Evolutionary conservation across 202 grass and related monocot genomes (phyloP), one percentile per base, ranked within the genome.

Genomic region (Setaria italica): DNA sequence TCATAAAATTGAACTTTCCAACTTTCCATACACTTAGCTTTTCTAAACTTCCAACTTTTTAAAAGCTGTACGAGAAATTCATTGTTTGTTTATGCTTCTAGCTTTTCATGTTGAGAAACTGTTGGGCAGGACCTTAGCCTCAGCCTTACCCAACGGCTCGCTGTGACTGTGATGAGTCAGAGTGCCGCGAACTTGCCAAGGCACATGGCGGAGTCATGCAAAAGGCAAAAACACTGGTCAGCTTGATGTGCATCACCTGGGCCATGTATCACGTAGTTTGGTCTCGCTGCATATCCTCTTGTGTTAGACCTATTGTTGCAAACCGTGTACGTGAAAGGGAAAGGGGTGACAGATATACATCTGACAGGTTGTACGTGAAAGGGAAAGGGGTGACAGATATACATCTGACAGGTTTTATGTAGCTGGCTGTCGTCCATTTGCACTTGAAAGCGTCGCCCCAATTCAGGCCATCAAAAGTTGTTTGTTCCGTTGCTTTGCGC

Each of bases 251-350:
- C 29, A 29, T 57, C 43, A 48, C 33, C 10, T 50, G 8, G 7
- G n/a, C 41, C 62, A 12, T 69, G 85, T 20, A 70, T 87, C 85
- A 68, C 78, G 78, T 82, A 54, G 63, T 16, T 80, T 55, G 67
- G 78, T 80, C 51, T 50, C 13, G 6, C 30, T 51, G 17, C 10
- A 12, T 33, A 4, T 51, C 49, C 57, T 67, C 17, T 12, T 25
- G 11, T 35, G n/a, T 15, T 45, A 47, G 45, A 13, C 43, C 10
- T 66, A 65, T 74, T 57, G 11, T 6, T 53, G 13, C 6, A 30
- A 25, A 25, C 1, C 12, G 1, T 33, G 70, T 30, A 12, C 11
- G 58, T 34, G 70, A 73, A 19, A 71, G 30, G 45, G 29, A 34
- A 73, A 34, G 14, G 13, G 45, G 2, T 30, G 37, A 30, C 14